phyloP scores from a whole-genome alignment of 441 rosid species.

The Breynia disticha region DNA sequence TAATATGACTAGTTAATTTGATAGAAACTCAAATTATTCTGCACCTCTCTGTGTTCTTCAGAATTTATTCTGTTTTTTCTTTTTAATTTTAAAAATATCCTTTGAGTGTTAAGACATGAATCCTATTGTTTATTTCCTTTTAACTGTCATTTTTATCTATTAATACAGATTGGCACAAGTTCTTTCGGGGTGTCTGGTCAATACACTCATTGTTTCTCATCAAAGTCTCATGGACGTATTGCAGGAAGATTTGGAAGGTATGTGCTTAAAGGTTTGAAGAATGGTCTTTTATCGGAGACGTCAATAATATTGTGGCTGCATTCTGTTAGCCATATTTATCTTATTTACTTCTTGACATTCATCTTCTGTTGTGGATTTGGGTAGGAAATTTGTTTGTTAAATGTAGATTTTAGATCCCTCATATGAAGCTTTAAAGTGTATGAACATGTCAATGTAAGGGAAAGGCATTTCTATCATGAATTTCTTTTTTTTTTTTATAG shows the following conservation, averaged over 20 bases:
- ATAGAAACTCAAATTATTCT: not conserved
- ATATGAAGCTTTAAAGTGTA: not conserved
- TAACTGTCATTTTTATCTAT: conserved; percentile 10
- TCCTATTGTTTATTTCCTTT: not conserved
- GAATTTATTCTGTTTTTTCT: not conserved
- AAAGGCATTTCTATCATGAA: not conserved
- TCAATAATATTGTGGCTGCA: not conserved
- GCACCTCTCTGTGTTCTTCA: not conserved
- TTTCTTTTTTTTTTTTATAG: not conserved
- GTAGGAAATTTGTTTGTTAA: not conserved
- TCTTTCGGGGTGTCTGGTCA: conserved; percentile 72
- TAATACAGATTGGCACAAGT: conserved; percentile 56
- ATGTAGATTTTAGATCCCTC: conserved; percentile 1
- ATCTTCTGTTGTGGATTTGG: not conserved
- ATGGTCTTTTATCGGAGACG: not conserved
- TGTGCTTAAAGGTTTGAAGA: conserved; percentile 4
- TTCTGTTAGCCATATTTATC: not conserved
- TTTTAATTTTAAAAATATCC: not conserved
- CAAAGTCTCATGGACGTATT: conserved; percentile 81
- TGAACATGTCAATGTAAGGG: not conserved
- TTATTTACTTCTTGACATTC: not conserved
- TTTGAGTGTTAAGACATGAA: not conserved
- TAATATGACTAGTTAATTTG: not conserved
- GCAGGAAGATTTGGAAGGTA: conserved; percentile 83
- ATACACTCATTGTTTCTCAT: conserved; percentile 60